These are phyloP conservation scores for Auriscalpium vulgare DNA, from an alignment of 768 basidiomycete genomes.

Conservation along the genomic window DNA sequence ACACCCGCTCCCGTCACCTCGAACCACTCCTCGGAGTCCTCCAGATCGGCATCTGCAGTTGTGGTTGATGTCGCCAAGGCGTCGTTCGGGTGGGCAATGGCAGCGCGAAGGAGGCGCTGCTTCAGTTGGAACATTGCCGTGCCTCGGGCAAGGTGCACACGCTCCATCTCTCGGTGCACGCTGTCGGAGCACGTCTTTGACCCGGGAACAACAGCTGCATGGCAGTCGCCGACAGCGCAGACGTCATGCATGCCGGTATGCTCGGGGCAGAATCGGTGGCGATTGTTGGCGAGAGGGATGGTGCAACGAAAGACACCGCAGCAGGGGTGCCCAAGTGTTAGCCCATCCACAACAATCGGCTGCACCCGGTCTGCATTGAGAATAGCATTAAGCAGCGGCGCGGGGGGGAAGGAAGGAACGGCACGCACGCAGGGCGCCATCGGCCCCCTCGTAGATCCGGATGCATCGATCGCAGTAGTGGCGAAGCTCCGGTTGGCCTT, in stretches of 20 bases:
- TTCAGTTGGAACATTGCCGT: too few relatives aligned
- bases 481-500: constrained; percentile 20
- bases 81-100: too few relatives aligned
- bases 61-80: too few relatives aligned
- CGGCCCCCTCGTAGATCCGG: not conserved
- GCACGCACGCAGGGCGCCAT: not conserved
- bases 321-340: not conserved
- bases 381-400: not conserved
- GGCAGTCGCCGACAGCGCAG: not conserved
- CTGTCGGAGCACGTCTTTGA: too few relatives aligned
- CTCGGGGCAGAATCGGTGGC: not conserved
- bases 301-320: not conserved
- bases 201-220: too few relatives aligned
- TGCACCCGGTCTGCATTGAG: not conserved
- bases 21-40: too few relatives aligned
- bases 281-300: not conserved
- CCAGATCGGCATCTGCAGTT: too few relatives aligned
- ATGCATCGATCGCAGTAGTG: constrained; percentile 12
- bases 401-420: too few relatives aligned
- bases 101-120: too few relatives aligned
- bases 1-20: too few relatives aligned
- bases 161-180: too few relatives aligned
- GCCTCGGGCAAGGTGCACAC: too few relatives aligned
- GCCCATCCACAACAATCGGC: not conserved
- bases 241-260: not conserved